Evolutionary conservation across 176 grass and related monocot species (phyloP).

Genomic region (Ampelocalamus luodianensis): DNA sequence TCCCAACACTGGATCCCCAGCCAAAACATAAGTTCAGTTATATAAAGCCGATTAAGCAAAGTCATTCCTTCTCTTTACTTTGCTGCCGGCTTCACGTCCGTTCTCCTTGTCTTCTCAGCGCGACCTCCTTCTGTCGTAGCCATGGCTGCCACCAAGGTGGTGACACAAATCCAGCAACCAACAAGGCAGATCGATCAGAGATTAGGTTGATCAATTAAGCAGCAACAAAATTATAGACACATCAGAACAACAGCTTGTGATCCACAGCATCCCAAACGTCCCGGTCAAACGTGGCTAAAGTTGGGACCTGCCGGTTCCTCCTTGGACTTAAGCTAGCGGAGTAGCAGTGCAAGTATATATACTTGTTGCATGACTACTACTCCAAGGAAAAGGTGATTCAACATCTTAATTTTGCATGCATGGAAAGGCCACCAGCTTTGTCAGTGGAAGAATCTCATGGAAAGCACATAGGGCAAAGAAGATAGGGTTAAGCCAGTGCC

Average conservation of each 20-base stretch:
- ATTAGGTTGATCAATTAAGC: slow-evolving; percentile 46
- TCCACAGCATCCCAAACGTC: slow-evolving; percentile 40
- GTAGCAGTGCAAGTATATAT: slow-evolving; percentile 16
- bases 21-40: too few species aligned
- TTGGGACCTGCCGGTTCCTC: slow-evolving; percentile 44
- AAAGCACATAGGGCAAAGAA: slow-evolving; percentile 57
- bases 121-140: too few species aligned
- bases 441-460: slow-evolving; percentile 63
- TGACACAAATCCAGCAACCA: slow-evolving; percentile 27
- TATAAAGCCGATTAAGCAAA: too few species aligned
- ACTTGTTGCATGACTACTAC: background rate
- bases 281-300: slow-evolving; percentile 50
- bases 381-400: background rate
- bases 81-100: too few species aligned
- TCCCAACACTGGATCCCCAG: too few species aligned
- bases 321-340: slow-evolving; percentile 38
- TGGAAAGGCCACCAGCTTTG: slow-evolving; percentile 36
- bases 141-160: too few species aligned
- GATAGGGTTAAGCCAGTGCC: slow-evolving; percentile 44
- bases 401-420: slow-evolving; percentile 41
- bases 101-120: too few species aligned
- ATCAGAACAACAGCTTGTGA: slow-evolving; percentile 47
- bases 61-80: too few species aligned
- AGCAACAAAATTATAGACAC: slow-evolving; percentile 26
- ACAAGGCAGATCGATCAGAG: slow-evolving; percentile 38